phyloP scores from a whole-genome alignment of 495 filamentous ascomycete species.

The Hypoxylon subgilvum region DNA sequence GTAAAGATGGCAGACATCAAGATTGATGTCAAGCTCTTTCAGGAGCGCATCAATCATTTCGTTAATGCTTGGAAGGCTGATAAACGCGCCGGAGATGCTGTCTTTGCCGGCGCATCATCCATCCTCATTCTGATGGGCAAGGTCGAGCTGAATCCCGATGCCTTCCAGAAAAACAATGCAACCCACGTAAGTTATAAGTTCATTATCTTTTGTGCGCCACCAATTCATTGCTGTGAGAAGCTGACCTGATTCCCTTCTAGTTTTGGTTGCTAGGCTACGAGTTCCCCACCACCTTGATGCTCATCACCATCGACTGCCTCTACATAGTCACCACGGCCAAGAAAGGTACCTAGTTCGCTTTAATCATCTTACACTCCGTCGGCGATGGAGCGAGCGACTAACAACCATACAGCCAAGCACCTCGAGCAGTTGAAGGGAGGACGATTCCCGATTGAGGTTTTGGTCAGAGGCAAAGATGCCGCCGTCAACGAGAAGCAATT shows the following conservation, averaged over 20 bases:
- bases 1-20: constrained; percentile 69
- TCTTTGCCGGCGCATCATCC: constrained; percentile 83
- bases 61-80: constrained; percentile 92
- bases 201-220: constrained; percentile 2
- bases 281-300: constrained; percentile 92
- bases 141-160: constrained; percentile 80
- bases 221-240: neutral
- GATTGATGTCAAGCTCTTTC: constrained; percentile 90
- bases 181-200: constrained; percentile 76
- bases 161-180: constrained; percentile 92
- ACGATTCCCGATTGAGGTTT: constrained; percentile 85
- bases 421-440: constrained; percentile 90
- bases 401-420: constrained; percentile 73
- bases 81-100: constrained; percentile 78
- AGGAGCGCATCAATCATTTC: constrained; percentile 86
- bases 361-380: constrained; percentile 8
- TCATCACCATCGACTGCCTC: constrained; percentile 84
- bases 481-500: constrained; percentile 88
- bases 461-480: constrained; percentile 87
- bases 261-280: constrained; percentile 99
- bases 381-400: constrained; percentile 29
- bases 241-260: constrained; percentile 53
- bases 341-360: constrained; percentile 70
- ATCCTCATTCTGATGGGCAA: constrained; percentile 92
- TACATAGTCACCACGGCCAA: constrained; percentile 95